Evolutionary conservation across 208 protist genomes (phyloP), one percentile per base, ranked within the genome.

Genomic region (Trypanosoma mega): DNA sequence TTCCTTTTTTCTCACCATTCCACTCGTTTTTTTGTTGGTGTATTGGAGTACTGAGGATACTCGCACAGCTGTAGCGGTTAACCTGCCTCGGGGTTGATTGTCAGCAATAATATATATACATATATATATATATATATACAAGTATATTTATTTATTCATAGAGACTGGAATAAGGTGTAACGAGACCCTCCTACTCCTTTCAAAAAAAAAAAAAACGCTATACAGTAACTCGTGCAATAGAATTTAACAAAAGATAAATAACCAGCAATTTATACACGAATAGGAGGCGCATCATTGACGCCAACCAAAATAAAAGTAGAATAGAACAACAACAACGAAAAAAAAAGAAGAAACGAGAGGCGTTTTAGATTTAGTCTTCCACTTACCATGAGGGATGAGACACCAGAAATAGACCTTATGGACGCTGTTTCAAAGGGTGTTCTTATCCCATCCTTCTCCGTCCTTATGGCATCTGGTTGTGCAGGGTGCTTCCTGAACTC

Each of bases 361-460:
- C 8, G 6, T 6, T 12, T 39, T 16, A 16, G 12, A 39, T 12
- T 39, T 39, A 6, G 34, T 16, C 12, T 16, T 16, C 8, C 34
- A 43, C 26, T 1, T 2, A 16, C 49, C 5, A 60, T 60, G 54
- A 23, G 12, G n/a, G 4, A 41, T 2, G 18, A 46, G 6, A n/a
- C 30, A 16, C 16, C 30, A 24, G 34, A n/a, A 16, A 39, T 2
- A 2, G 39, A 60, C 20, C 1, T 60, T 20, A 4, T 49, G 11
- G 2, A 16, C 14, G n/a, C 6, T 1, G 39, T 60, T 7, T 7
- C 41, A 50, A 20, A 18, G 12, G 26, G 8, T 20, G 41, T 60
- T 60, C 54, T 60, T 20, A 60, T 60, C 34, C 54, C 54, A 3
- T 33, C 54, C 0, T 50, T 18, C 14, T 49, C 39, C 1, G 54